Percentiles rank a stretch among this genome's conserved stretches.
Conservation (phyloP, 371 early-diverging fungal species). For the Thermomucor indicae-seudaticae region DNA sequence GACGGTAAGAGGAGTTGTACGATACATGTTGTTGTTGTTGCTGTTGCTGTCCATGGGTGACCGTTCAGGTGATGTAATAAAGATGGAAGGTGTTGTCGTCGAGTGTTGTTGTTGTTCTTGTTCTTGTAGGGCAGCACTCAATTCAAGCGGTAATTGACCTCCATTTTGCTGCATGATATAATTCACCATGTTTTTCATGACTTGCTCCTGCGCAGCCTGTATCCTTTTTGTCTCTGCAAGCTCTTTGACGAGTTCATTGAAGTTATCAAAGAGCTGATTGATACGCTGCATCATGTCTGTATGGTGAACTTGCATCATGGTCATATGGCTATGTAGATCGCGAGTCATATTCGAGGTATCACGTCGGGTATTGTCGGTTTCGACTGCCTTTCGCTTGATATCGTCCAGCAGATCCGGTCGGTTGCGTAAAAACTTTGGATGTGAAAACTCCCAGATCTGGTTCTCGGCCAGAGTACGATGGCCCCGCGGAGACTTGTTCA, state of each 20-base stretch:
- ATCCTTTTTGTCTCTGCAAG: constrained; percentile 65
- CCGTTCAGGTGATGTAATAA: constrained; percentile 54
- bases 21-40: not conserved
- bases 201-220: constrained; percentile 55
- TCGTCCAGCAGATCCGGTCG: constrained; percentile 79
- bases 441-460: constrained; percentile 93
- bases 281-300: constrained; percentile 73
- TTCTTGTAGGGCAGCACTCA: constrained; percentile 11
- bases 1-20: constrained; percentile 11
- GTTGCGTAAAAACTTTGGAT: constrained; percentile 77
- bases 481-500: constrained; percentile 83
- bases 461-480: constrained; percentile 79
- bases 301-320: constrained; percentile 74
- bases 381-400: constrained; percentile 85
- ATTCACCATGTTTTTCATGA: constrained; percentile 57
- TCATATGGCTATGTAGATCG: constrained; percentile 69
- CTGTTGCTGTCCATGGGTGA: not conserved
- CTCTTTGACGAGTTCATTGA: constrained; percentile 67
- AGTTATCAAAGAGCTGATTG: constrained; percentile 64
- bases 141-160: constrained; percentile 37
- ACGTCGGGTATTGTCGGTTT: constrained; percentile 68
- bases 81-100: constrained; percentile 53
- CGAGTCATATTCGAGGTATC: no score
- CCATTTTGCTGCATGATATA: constrained; percentile 50
- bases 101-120: constrained; percentile 27